phyloP scores from a whole-genome alignment of 345 rosid genomes.

The Linum usitatissimum region DNA sequence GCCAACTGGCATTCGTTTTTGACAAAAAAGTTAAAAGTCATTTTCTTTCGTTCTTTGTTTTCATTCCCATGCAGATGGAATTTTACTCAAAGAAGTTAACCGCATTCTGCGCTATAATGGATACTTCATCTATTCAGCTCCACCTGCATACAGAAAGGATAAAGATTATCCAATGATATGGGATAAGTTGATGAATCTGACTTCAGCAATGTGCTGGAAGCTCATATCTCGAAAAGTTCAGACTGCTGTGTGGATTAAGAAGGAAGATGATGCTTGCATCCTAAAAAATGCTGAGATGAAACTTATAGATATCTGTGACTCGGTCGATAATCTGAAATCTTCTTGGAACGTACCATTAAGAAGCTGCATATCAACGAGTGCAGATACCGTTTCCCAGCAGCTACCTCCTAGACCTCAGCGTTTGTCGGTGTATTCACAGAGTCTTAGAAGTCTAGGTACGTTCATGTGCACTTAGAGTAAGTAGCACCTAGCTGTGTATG shows the following conservation, averaged over 20 bases:
- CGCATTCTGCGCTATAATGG: conserved; percentile 75
- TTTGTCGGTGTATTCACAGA: conserved; percentile 46
- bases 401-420: conserved; percentile 60
- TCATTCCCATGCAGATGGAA: conserved; percentile 48
- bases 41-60: neutral
- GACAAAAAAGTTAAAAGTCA: neutral
- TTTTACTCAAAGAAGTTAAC: conserved; percentile 79
- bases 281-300: conserved; percentile 45
- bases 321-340: conserved; percentile 40
- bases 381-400: conserved; percentile 23
- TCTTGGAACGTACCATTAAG: conserved; percentile 69
- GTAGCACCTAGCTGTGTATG: neutral
- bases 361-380: conserved; percentile 41
- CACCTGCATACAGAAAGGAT: conserved; percentile 76
- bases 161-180: conserved; percentile 79
- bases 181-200: conserved; percentile 61
- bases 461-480: conserved; percentile 6
- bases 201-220: conserved; percentile 91
- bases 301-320: conserved; percentile 48
- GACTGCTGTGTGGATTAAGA: conserved; percentile 90
- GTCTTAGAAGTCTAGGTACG: conserved; percentile 51
- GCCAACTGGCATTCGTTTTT: neutral
- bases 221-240: conserved; percentile 73
- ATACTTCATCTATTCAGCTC: conserved; percentile 86
- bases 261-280: conserved; percentile 50